A percentile compares a stretch with the other conserved stretches of the same genome.
Evolutionary conservation across 352 stramenopile species (phyloP).

Genomic region (Pythium chondricola): DNA sequence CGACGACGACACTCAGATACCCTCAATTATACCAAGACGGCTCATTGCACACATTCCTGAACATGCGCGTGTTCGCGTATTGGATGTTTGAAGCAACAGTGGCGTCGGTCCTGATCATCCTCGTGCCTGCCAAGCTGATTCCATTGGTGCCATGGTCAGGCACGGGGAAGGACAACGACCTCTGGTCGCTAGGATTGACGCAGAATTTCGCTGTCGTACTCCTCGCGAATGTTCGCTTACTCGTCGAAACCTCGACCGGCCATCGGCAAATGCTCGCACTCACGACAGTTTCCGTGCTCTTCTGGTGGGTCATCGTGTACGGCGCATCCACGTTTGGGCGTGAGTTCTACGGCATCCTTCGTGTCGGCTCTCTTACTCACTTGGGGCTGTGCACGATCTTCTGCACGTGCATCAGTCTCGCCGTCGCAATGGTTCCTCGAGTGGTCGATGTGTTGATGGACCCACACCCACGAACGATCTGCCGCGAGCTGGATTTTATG

Average conservation of each 20-base stretch:
- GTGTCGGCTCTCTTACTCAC: slow-evolving; percentile 33
- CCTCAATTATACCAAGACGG: slow-evolving; percentile 54
- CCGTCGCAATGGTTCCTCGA: slow-evolving; percentile 24
- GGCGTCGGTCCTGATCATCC: slow-evolving; percentile 38
- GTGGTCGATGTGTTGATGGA: slow-evolving; percentile 29
- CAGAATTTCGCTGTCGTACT: slow-evolving; percentile 64
- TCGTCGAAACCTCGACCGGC: slow-evolving; percentile 39
- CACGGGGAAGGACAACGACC: slow-evolving; percentile 51
- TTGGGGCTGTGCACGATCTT: slow-evolving; percentile 29
- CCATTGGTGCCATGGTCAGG: slow-evolving; percentile 37
- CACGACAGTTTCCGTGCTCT: slow-evolving; percentile 27
- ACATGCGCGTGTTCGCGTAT: slow-evolving; percentile 32
- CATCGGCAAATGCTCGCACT: slow-evolving; percentile 24
- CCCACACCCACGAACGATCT: slow-evolving; percentile 39
- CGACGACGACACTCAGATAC: slow-evolving; percentile 31
- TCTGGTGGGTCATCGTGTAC: slow-evolving; percentile 44
- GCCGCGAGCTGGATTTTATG: slow-evolving; percentile 38
- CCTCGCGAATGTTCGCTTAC: slow-evolving; percentile 40
- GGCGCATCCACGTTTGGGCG: slow-evolving; percentile 52
- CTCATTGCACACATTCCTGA: slow-evolving; percentile 41
- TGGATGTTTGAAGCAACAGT: slow-evolving; percentile 60
- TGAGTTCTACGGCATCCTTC: slow-evolving; percentile 56
- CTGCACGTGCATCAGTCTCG: slow-evolving; percentile 25
- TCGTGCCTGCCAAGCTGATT: slow-evolving; percentile 36
- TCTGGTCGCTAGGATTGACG: slow-evolving; percentile 56